Evolutionary conservation across 2,329 filamentous ascomycete genomes (phyloP).

Genomic region (Stemphylium beticola): DNA sequence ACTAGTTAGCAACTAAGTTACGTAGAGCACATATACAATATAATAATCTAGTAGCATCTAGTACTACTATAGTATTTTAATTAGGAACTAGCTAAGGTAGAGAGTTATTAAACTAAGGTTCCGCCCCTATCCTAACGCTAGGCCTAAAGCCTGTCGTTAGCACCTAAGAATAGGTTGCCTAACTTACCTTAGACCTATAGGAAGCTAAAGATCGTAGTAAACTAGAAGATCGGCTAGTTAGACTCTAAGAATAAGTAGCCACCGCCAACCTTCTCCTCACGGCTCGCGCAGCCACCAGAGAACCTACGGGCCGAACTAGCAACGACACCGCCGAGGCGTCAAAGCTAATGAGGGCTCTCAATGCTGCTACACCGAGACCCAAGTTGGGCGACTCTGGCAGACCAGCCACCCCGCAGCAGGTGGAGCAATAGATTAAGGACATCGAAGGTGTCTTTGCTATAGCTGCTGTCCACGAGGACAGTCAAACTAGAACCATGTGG

Average conservation of each 20-base stretch:
- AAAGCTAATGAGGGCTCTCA: background rate
- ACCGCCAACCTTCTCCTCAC: too few species aligned
- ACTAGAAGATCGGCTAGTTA: too few species aligned
- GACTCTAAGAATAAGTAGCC: too few species aligned
- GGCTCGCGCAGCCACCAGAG: too few species aligned
- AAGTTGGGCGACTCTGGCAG: background rate
- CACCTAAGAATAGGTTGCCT: background rate
- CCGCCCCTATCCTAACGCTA: too few species aligned
- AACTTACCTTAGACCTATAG: background rate
- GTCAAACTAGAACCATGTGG: background rate
- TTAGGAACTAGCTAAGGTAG: too few species aligned
- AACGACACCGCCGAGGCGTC: background rate
- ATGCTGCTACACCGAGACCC: background rate
- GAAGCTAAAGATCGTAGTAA: too few species aligned
- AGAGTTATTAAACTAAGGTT: too few species aligned
- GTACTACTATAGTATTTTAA: too few species aligned
- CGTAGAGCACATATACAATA: background rate
- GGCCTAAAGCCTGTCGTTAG: too few species aligned
- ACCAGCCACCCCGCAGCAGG: background rate
- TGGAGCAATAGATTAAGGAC: background rate
- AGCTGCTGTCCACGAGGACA: background rate
- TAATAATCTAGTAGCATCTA: background rate
- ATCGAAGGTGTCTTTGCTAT: background rate
- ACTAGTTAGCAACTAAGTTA: background rate
- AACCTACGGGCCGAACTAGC: background rate